Evolutionary conservation across 768 basidiomycete genomes (phyloP), one percentile per base, ranked within the genome.

Genomic region (Leccinum longicurvipes): DNA sequence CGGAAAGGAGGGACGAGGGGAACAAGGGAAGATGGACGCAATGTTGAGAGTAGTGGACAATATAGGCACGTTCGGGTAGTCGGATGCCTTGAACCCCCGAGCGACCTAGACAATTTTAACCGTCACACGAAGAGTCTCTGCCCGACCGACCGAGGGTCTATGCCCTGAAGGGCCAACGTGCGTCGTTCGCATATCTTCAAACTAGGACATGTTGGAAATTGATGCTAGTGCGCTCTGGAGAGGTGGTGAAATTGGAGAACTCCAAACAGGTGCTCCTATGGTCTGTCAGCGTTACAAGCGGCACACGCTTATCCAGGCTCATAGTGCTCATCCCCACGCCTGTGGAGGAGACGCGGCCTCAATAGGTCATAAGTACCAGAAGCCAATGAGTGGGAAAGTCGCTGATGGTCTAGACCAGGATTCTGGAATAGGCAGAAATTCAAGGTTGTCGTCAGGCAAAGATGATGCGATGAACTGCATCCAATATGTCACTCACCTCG

Each of bases 151-250:
- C 24, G 11, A 23, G 28, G 5, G 11, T 28, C 27, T 7, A n/a
- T 15, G 19, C 41, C 23, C 31, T 10, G 17, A 6, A 10, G 53
- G 15, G 34, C 44, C 34, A 62, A 62, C 47, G 53, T 62, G 51
- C 3, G 24, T 59, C 23, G 7, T 45, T 24, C 23, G 53, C n/a
- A 5, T 34, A 39, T 17, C 14, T 44, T 17, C n/a, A 31, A 14
- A 3, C 14, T 24, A 17, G 15, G 27, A 27, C 6, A 6, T 4
- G 2, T 9, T 24, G 51, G 28, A 24, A 21, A 19, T 17, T 27
- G 2, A 19, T 25, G n/a, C n/a, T n/a, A n/a, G n/a, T n/a, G 4
- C 3, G 29, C 31, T 24, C n/a, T 34, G 6, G 49, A 31, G 23
- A 28, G 47, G 12, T 14, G 44, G 15, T 23, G 15, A 24, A 45